A percentile compares a stretch with the other conserved stretches of the same genome.
Evolutionary conservation across 2,329 filamentous ascomycete genomes (phyloP).

Genomic region (Pseudogymnoascus sp.): DNA sequence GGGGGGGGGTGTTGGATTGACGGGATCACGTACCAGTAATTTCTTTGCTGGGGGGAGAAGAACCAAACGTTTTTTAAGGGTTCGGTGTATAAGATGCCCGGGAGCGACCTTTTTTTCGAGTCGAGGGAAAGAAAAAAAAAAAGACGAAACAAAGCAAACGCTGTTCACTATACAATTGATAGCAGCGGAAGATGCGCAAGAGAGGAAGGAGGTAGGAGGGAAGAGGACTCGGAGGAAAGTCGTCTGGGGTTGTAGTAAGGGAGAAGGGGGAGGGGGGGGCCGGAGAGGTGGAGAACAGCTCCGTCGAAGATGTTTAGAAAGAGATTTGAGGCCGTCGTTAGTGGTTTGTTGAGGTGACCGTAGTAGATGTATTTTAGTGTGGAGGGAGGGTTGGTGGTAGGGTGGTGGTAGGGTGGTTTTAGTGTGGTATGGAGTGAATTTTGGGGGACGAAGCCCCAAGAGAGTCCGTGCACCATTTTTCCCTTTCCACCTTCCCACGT

Average conservation of each 20-base stretch:
- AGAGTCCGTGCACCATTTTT: neutral
- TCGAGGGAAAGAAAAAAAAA: neutral
- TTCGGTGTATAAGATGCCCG: neutral
- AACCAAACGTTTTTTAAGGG: neutral
- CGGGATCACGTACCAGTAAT: neutral
- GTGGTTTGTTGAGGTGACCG: neutral
- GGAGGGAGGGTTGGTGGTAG: neutral
- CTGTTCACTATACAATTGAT: neutral
- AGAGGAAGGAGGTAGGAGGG: neutral
- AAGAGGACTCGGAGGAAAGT: neutral
- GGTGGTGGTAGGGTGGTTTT: neutral
- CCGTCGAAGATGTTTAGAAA: neutral
- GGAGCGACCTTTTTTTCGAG: neutral
- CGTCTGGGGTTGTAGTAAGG: neutral
- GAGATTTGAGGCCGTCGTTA: neutral
- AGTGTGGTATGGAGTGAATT: neutral
- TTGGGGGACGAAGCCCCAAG: neutral
- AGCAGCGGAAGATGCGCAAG: neutral
- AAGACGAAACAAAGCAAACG: neutral
- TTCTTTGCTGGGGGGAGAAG: neutral
- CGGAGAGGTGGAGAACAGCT: neutral
- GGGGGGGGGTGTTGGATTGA: neutral
- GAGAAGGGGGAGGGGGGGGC: neutral
- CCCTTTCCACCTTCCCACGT: neutral
- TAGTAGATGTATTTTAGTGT: neutral